Base-by-base conservation (phyloP, 2,329 filamentous ascomycete species). In the Davidsoniella virescens region DNA sequence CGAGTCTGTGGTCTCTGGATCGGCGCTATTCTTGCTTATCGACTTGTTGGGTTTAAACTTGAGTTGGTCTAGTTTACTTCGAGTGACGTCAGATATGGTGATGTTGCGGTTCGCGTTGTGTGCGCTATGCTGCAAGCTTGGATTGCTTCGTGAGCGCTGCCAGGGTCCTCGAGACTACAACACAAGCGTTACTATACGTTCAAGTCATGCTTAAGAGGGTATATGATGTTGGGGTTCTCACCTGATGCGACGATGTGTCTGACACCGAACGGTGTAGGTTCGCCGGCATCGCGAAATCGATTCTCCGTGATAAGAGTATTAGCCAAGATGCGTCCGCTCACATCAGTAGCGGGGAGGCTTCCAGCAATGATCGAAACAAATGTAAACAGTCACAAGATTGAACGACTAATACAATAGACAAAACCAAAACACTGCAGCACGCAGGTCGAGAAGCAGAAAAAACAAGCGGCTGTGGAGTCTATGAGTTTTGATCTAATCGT, bases 41-140 rank as follows among this genome's bases (percentile, higher is more conserved):
- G 60, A 56, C 2, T 56, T 54, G 23, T 54, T 60, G 12, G 68
- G 65, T 47, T 69, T 65, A 55, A 77, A 80, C 51, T 75, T 73
- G 58, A 75, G 76, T 29, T 65, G 64, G 52, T 71, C 73, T 29
- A 82, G 67, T 57, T 80, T 82, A 55, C 66, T 74, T 59, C 75
- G 80, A 9, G 78, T 78, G 7, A 67, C 67, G 29, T 74, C 68
- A 38, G 78, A 80, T 10, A 78, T 67, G 16, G 71, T 65, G 9
- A 53, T 26, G 14, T 51, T 44, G 20, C 44, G 44, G 23, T 41
- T 26, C 6, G 47, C 36, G 17, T 38, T 44, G 14, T 33, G 45
- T 10, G 33, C 12, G 14, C 33, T 14, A 14, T 50, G 33, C 17
- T 50, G 48, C 14, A 23, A 36, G 26, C 44, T 53, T 9, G 52